Base-by-base conservation (phyloP, 2,329 filamentous ascomycete genomes). In the Pyrenochaeta sp. region DNA sequence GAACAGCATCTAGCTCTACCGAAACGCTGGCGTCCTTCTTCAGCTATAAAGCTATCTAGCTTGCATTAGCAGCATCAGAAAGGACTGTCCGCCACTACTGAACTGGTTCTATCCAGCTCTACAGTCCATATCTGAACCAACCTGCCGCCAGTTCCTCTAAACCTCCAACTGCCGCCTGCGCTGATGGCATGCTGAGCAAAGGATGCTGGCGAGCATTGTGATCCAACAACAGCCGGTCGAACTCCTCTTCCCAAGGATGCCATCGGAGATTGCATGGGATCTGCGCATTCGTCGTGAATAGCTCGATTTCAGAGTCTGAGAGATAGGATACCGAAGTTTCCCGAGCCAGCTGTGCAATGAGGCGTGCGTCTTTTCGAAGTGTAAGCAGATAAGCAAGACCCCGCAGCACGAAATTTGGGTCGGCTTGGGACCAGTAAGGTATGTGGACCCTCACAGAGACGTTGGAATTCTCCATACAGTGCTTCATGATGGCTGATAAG, bases 381-480 rank as follows among this genome's bases (percentile, higher is more conserved):
- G 34, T 26, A 24, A 26, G 28, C 3, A 36, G 4, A n/a, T 36
- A 36, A 24, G 28, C 26, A 36, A 36, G 22, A 13, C 34, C 34
- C 7, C 34, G 34, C 22, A 36, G n/a, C 14, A 36, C 34, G 15
- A 36, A 36, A 11, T 36, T 24, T 18, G 22, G 34, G 14, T 36
- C 34, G 11, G 34, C 15, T 9, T 26, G 34, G 15, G 22, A 36
- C 34, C 34, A 36, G 11, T 36, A 24, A 9, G 34, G 34, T 14
- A 36, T 36, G 34, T 36, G 34, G 7, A 36, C 15, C n/a, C 34
- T 26, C n/a, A 36, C 34, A 24, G 34, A 36, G 34, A 36, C 22
- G 9, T 24, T 15, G 28, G 22, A 22, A 18, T 26, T 22, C 10
- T n/a, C 34, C n/a, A 23, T 23, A 36, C 34, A 36, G n/a, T n/a